Conservation (phyloP, 805 yeast species). For the Scheffersomyces ergatensis region DNA sequence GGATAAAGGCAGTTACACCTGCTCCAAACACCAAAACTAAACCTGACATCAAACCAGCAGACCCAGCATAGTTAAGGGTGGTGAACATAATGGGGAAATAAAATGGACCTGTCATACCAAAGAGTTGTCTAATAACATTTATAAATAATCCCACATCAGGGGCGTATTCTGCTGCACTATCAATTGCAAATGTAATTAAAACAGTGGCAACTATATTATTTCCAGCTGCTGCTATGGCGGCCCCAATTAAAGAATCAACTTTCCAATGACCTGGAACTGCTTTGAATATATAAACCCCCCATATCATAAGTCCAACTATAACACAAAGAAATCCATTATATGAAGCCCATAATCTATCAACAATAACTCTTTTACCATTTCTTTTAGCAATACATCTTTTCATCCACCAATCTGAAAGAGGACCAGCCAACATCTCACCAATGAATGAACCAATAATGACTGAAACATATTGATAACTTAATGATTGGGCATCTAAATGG, state of each 20-base stretch:
- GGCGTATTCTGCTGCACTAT: slow-evolving; percentile 12
- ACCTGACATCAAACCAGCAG: slow-evolving; percentile 9
- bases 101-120: slow-evolving; percentile 24
- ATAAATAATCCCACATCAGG: slow-evolving; percentile 17
- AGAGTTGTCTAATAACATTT: slow-evolving; percentile 17
- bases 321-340: slow-evolving; percentile 16
- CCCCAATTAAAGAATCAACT: slow-evolving; percentile 19
- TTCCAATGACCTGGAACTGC: slow-evolving; percentile 14
- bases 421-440: slow-evolving; percentile 22
- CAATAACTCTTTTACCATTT: slow-evolving; percentile 6
- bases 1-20: not conserved
- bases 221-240: slow-evolving; percentile 20
- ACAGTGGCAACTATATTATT: slow-evolving; percentile 20
- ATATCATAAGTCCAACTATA: slow-evolving; percentile 19
- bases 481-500: slow-evolving; percentile 16
- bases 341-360: slow-evolving; percentile 17
- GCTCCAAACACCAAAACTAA: slow-evolving; percentile 6
- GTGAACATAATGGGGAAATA: slow-evolving; percentile 22
- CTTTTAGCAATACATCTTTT: slow-evolving; percentile 4
- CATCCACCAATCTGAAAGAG: slow-evolving; percentile 23
- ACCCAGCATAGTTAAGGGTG: slow-evolving; percentile 9
- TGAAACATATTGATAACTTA: slow-evolving; percentile 19
- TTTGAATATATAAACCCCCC: slow-evolving; percentile 16
- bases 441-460: slow-evolving; percentile 18
- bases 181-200: slow-evolving; percentile 18